Conservation (phyloP, 768 basidiomycete species). For the Amanita molliuscula region DNA sequence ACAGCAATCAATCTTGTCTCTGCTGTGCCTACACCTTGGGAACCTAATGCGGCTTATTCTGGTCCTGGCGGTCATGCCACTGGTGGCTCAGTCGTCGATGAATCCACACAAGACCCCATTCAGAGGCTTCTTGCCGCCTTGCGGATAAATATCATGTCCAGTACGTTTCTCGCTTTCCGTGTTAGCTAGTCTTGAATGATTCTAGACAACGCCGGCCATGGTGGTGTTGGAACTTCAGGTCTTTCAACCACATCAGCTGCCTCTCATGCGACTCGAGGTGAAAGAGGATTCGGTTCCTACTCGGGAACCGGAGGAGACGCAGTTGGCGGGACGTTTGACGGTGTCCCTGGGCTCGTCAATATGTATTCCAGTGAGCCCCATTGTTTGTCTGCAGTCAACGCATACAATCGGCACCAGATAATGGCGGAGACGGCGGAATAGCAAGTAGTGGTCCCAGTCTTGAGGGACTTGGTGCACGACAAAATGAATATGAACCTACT, state of each 20-base stretch:
- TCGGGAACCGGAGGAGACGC: constrained; percentile 21
- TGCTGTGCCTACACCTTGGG: constrained; percentile 18
- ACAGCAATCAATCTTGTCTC: constrained; percentile 3
- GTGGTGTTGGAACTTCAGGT: constrained; percentile 24
- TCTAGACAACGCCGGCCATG: constrained; percentile 19
- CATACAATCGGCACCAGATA: constrained; percentile 18
- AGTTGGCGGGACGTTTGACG: constrained; percentile 23
- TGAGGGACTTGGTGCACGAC: neutral
- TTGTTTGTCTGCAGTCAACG: neutral
- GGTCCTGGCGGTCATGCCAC: constrained; percentile 22
- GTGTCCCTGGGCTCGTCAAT: constrained; percentile 16
- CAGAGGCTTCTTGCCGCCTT: constrained; percentile 4
- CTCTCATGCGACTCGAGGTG: neutral
- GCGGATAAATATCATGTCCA: neutral
- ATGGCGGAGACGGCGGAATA: constrained; percentile 24
- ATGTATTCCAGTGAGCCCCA: constrained; percentile 21
- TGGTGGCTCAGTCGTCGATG: constrained; percentile 20
- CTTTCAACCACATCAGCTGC: constrained; percentile 7
- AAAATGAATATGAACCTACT: neutral
- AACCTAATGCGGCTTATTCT: constrained; percentile 18
- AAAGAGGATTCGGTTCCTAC: neutral
- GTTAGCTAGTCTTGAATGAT: neutral
- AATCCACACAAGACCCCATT: constrained; percentile 6
- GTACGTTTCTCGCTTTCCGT: constrained; percentile 10
- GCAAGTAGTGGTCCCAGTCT: constrained; percentile 20